Percentiles rank a stretch among this genome's conserved stretches.
These are phyloP conservation scores for Bolboschoenoplectus hybrid DNA, from an alignment of 202 grass and related monocot species.

Conservation along the genomic window DNA sequence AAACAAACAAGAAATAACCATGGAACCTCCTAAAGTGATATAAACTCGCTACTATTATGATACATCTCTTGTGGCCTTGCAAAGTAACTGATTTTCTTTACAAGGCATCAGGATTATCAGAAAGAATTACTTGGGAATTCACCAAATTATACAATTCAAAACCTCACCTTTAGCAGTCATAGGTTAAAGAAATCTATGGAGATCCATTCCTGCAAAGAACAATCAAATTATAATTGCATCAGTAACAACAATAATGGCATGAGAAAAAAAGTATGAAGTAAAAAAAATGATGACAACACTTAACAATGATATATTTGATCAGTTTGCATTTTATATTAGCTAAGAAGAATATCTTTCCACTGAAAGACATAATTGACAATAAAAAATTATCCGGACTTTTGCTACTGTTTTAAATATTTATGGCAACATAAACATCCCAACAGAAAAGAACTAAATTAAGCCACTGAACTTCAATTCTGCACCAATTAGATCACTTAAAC, in stretches of 20 bases:
- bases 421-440: neutral
- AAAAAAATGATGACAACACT: neutral
- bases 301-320: neutral
- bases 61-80: constrained; percentile 7
- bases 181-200: constrained; percentile 14
- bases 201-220: constrained; percentile 25
- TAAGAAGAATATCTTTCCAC: neutral
- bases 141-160: constrained; percentile 27
- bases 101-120: constrained; percentile 21
- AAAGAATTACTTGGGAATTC: constrained; percentile 30
- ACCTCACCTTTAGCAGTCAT: constrained; percentile 25
- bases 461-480: neutral
- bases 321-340: constrained; percentile 16
- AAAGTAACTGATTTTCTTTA: neutral
- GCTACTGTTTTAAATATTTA: neutral
- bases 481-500: neutral
- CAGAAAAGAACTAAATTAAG: neutral
- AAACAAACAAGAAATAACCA: constrained; percentile 9
- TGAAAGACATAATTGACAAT: neutral
- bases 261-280: neutral
- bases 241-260: neutral
- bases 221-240: constrained; percentile 1
- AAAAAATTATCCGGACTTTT: too few relatives aligned
- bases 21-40: constrained; percentile 11
- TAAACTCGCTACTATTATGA: constrained; percentile 3